phyloP scores from a whole-genome alignment of 768 basidiomycete species.

The Amanita molliuscula region DNA sequence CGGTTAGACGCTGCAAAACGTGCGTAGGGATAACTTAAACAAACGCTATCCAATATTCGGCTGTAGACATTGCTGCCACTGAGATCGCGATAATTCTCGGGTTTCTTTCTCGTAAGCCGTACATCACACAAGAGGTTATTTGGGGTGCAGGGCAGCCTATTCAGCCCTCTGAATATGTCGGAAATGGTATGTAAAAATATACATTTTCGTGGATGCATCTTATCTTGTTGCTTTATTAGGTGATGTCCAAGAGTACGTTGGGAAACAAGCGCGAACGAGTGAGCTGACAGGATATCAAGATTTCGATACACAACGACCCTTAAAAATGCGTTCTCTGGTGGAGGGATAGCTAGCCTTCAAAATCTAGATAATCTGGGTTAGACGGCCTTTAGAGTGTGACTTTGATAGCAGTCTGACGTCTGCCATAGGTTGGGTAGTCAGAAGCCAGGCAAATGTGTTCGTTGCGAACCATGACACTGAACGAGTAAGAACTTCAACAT shows the following conservation, averaged over 20 bases:
- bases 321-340: constrained; percentile 37
- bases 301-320: constrained; percentile 53
- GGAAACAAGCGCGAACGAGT: background rate
- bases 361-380: constrained; percentile 40
- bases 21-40: constrained; percentile 15
- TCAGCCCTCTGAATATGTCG: constrained; percentile 45
- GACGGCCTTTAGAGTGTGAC: background rate
- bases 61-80: constrained; percentile 38
- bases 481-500: constrained; percentile 22
- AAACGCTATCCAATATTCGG: background rate
- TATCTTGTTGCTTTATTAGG: constrained; percentile 16
- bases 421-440: constrained; percentile 43
- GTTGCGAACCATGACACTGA: constrained; percentile 68
- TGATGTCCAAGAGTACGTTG: constrained; percentile 50
- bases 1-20: constrained; percentile 59
- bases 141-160: constrained; percentile 41
- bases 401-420: background rate
- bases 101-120: constrained; percentile 30
- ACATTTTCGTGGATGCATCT: too few relatives aligned
- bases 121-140: constrained; percentile 59
- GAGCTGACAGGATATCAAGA: constrained; percentile 13
- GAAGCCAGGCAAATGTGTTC: constrained; percentile 48
- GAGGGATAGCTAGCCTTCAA: constrained; percentile 41
- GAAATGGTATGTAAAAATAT: constrained; percentile 16
- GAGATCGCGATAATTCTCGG: constrained; percentile 47